phyloP scores from a whole-genome alignment of 176 grass and related monocot species.

The Thalia dealbata region DNA sequence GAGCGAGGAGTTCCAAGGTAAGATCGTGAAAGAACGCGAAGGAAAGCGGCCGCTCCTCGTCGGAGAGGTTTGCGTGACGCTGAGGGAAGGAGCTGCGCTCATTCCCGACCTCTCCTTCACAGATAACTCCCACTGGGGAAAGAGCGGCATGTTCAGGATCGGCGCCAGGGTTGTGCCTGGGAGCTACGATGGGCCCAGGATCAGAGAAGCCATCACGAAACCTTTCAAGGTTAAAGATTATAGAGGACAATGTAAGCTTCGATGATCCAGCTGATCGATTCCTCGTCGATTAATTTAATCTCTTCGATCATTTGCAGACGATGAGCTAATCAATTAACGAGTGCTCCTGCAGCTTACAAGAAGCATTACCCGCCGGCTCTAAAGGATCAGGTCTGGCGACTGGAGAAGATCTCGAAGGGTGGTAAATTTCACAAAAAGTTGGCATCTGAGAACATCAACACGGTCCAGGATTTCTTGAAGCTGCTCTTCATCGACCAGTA shows the following conservation, averaged over 20 bases:
- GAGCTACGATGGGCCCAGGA: slow-evolving; percentile 24
- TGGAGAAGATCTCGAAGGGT: slow-evolving; percentile 65
- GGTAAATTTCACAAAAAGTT: slow-evolving; percentile 68
- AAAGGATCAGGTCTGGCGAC: slow-evolving; percentile 75
- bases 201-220: slow-evolving; percentile 64
- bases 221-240: slow-evolving; percentile 65
- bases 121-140: slow-evolving; percentile 73
- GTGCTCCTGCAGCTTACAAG: slow-evolving; percentile 53
- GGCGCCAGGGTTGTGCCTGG: slow-evolving; percentile 38
- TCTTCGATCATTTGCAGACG: no score
- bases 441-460: background rate
- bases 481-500: slow-evolving; percentile 20
- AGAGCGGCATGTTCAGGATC: slow-evolving; percentile 63
- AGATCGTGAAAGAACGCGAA: slow-evolving; percentile 42
- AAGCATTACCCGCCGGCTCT: slow-evolving; percentile 72
- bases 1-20: slow-evolving; percentile 30
- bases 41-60: slow-evolving; percentile 77
- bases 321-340: no score
- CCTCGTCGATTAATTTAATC: no score
- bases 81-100: slow-evolving; percentile 36
- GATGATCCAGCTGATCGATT: no score
- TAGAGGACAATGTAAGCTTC: slow-evolving; percentile 49
- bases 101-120: slow-evolving; percentile 51
- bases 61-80: slow-evolving; percentile 48
- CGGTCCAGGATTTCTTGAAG: slow-evolving; percentile 52